These are phyloP conservation scores for Aphanomyces invadans DNA, from an alignment of 352 stramenopile species.

Conservation along the genomic window DNA sequence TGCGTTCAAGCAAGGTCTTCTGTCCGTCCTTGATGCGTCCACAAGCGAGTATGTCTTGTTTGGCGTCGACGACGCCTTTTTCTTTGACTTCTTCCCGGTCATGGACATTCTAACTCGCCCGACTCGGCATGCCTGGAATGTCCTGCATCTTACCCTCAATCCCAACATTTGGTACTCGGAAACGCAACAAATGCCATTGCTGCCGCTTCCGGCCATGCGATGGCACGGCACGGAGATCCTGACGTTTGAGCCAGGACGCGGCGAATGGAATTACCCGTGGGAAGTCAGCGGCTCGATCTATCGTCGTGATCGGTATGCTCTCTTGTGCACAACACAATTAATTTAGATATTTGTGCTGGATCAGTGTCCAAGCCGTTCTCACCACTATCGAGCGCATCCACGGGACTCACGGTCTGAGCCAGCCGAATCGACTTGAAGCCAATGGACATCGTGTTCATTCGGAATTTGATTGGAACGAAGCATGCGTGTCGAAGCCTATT, in stretches of 20 bases:
- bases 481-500: slow-evolving; percentile 40
- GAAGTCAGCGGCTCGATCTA: slow-evolving; percentile 84
- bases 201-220: slow-evolving; percentile 37
- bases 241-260: slow-evolving; percentile 42
- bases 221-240: slow-evolving; percentile 29
- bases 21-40: background rate
- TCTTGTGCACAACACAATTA: background rate
- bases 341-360: background rate
- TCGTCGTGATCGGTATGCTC: slow-evolving; percentile 18
- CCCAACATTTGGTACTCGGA: slow-evolving; percentile 71
- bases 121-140: slow-evolving; percentile 31
- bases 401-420: slow-evolving; percentile 33
- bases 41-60: slow-evolving; percentile 34
- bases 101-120: background rate
- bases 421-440: slow-evolving; percentile 54
- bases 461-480: slow-evolving; percentile 16
- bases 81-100: slow-evolving; percentile 34
- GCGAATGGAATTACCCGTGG: slow-evolving; percentile 83
- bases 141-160: slow-evolving; percentile 67
- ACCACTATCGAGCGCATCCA: slow-evolving; percentile 29
- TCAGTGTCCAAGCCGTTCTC: slow-evolving; percentile 33
- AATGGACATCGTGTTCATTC: background rate
- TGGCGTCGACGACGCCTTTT: slow-evolving; percentile 56
- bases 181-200: slow-evolving; percentile 42
- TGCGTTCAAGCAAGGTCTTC: slow-evolving; percentile 29